Evolutionary conservation across 495 filamentous ascomycete species (phyloP), one percentile per base, ranked within the genome.

Genomic region (Echria macrotheca): DNA sequence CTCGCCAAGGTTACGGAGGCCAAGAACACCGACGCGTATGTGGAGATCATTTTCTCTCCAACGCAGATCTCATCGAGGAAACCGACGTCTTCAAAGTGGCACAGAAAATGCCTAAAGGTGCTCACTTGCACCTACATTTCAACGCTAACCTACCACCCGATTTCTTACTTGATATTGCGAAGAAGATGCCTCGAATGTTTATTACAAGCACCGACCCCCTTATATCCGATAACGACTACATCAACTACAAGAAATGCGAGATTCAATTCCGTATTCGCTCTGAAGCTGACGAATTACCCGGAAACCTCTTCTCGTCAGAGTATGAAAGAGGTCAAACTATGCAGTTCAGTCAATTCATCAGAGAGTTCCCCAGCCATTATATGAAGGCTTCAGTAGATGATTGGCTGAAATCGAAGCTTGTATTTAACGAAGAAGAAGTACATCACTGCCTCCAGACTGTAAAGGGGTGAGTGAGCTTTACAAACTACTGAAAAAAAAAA

Each of bases 111-210:
- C 76, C 76, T 29, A 80, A 80, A 47, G 76, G 74, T 19, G 68
- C 72, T 19, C 76, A 80, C 49, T 65, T 80, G 7, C 76, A 80
- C 58, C 68, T 78, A 25, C 76, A 80, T 51, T 80, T 78, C 60
- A 80, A 80, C 58, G 70, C 76, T 33, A 75, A 73, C 32, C 67
- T 80, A 2, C 63, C 67, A 2, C 72, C 74, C 23, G 42, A 58
- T 4, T 69, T 78, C 19, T 61, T 80, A 21, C 64, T 80, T 33
- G 60, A 66, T 39, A 71, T 75, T 52, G 76, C 75, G 28, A 69
- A 71, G 58, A 56, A 64, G 21, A 73, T 74, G 67, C 38, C 51
- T 2, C 65, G 66, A 49, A 80, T 80, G 76, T 80, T 70, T 44
- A 76, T 78, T 38, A 65, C 64, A 47, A 76, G 73, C 58, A 63